Evolutionary conservation across 192 early-diverging fungal species (phyloP), one percentile per base, ranked within the genome.

Genomic region (Pilobolus umbonatus): DNA sequence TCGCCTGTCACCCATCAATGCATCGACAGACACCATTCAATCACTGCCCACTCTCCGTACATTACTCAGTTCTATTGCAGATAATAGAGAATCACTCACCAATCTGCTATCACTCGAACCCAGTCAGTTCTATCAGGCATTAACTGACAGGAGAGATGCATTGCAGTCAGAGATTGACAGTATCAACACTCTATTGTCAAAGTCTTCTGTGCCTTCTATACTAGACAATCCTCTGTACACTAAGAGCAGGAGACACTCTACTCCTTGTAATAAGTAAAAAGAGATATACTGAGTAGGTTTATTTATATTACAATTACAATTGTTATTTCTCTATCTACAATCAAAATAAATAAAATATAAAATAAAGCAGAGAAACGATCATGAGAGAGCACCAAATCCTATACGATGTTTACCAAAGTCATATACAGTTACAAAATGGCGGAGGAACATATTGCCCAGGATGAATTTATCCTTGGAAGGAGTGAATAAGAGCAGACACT

Each of bases 361-460:
- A 38, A 1, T 38, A 38, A 42, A 17, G 15, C 14, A 42, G 14
- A 38, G 36, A 38, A 14, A 14, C 15, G 36, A 14, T 12, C 1
- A 42, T 12, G 14, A 17, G 14, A 12, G 4, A 42, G 39, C 15
- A 42, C 56, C 47, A 52, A 65, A 65, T 32, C 64, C 64, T 44
- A 65, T 59, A 14, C 49, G 64, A 29, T 58, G 17, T 12, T 42
- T 7, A 28, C 64, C 64, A 52, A 65, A 65, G 30, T 65, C 56
- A 44, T 53, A 65, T 17, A 58, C 55, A 10, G 64, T 52, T 17
- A 65, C 55, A 22, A 59, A 58, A 6, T 65, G 26, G 8, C 64
- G 47, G 14, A 65, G 17, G 17, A 49, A n/a, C 21, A 65, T 45
- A 32, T 65, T 65, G 5, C 64, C 64, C 17, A 65, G 32, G 4